Conservation (phyloP, 306 rosid genomes). For the Fragaria ananassa region DNA sequence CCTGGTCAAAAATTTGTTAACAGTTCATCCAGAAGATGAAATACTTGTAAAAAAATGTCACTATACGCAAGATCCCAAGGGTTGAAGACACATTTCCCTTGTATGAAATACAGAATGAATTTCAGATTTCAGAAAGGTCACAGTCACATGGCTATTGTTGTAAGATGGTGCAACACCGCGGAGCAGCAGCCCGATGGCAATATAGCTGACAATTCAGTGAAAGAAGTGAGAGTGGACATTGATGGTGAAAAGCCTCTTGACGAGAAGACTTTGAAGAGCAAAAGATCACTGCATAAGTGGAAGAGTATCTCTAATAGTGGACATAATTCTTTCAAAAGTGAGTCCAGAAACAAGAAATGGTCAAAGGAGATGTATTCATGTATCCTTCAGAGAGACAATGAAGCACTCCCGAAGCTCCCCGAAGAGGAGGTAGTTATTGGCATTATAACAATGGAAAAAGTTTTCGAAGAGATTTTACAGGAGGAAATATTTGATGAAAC, state of each 20-base stretch:
- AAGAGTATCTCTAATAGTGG: slow-evolving; percentile 58
- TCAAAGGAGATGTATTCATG: slow-evolving; percentile 70
- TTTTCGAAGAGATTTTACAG: slow-evolving; percentile 89
- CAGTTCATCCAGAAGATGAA: slow-evolving; percentile 70
- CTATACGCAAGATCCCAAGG: slow-evolving; percentile 87
- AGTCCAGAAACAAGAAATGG: slow-evolving; percentile 79
- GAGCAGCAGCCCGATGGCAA: slow-evolving; percentile 37
- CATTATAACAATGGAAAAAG: slow-evolving; percentile 85
- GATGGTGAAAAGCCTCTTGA: slow-evolving; percentile 55
- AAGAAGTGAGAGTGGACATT: slow-evolving; percentile 63
- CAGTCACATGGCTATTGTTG: slow-evolving; percentile 91
- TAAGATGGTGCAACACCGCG: slow-evolving; percentile 35
- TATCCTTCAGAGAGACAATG: slow-evolving; percentile 65
- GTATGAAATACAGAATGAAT: slow-evolving; percentile 90
- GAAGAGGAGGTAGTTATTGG: slow-evolving; percentile 90
- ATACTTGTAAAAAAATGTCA: slow-evolving; percentile 76
- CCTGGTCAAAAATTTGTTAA: slow-evolving; percentile 85
- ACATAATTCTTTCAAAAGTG: slow-evolving; percentile 33
- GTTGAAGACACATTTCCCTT: slow-evolving; percentile 71
- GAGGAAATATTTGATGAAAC: slow-evolving; percentile 98
- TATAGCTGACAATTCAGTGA: slow-evolving; percentile 25
- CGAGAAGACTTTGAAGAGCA: slow-evolving; percentile 52
- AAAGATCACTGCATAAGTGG: slow-evolving; percentile 57
- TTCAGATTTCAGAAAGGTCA: slow-evolving; percentile 94
- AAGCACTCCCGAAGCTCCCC: slow-evolving; percentile 63